Base-by-base conservation (phyloP, 148 eudicot genomes). In the Chenopodium berlandieri region DNA sequence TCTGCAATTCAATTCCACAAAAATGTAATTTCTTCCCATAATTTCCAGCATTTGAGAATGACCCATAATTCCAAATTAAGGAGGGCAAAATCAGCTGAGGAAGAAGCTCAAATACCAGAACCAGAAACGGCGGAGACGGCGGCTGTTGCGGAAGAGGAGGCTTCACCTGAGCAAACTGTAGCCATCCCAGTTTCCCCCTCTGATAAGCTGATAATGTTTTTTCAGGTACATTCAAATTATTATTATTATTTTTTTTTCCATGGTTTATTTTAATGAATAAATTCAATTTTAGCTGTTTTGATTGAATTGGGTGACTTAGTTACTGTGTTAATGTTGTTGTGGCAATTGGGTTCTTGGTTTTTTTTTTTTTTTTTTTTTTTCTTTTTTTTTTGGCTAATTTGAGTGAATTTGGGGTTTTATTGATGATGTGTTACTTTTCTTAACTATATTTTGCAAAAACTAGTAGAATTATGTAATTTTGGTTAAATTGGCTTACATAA, bases 131-230 rank as follows among this genome's bases (percentile, higher is more conserved):
- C 14, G 4, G 58, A 12, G 13, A 22, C 75, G 0, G 76, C 31
- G 2, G 32, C 22, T 40, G 70, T 23, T 3, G 73, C 83, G 23
- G 92, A 78, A 66, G 92, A 87, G 64, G 88, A 88, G 22, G 77
- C 79, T 76, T 78, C 75, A 6, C 78, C 66, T 76, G 85, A 87
- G 20, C 91, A 84, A 87, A 84, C 92, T 23, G 92, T 95, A 69
- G 90, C 97, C 34, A 91, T 93, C 82, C 89, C 93, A 0, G 94
- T 95, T 75, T 95, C 97, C 0, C 92, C 97, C 81, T 94, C 97
- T 62, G 98, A 95, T 82, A 85, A 88, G 77, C 94, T 95, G 79
- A 83, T 88, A 50, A 93, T 95, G 97, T 88, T 85, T 79, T 91
- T 95, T 87, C 92, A 90, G 97, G 98, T 95, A 3, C 54, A 50